Base-by-base conservation (phyloP, 306 rosid genomes). In the Prunus salicina region DNA sequence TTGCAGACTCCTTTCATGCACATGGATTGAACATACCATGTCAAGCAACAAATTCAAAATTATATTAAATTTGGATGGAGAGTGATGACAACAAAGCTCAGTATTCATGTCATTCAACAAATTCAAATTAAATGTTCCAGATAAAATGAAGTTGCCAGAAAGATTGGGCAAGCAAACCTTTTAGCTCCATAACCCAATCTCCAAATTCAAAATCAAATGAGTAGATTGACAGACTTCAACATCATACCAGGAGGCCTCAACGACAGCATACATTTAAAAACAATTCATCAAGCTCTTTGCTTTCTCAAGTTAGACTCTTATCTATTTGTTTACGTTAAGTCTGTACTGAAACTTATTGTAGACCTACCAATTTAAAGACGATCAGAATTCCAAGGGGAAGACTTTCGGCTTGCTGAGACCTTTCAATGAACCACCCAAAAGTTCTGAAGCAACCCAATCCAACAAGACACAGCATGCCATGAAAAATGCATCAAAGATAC, bases 181-280 rank as follows among this genome's bases (percentile, higher is more conserved):
- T 57, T 57, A 22, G 30, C 16, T 57, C 30, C 32, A 32, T 18
- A 34, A 71, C n/a, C 18, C 19, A 25, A 60, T 34, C 19, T 34
- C 64, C 52, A 16, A 71, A 71, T n/a, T 32, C 76, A 19, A 55
- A 20, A 34, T 45, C 66, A 34, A 24, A 16, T 72, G 76, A 55
- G 16, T 56, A 38, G 22, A 56, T 3, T 41, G 34, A 55, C 38
- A n/a, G 12, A n/a, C 46, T 53, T 71, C 3, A 71, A 12, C 22
- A 20, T 55, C 61, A 72, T 2, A 24, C 66, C 55, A 6, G 34
- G 5, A 12, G 62, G 62, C 4, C 52, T 38, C 15, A 55, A 20
- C 52, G 20, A 30, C 28, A 2, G 14, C 27, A 38, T 4, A 20
- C 69, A 66, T 5, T 41, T 20, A 19, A 41, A 41, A 15, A 19